These are phyloP conservation scores for Macrotyloma uniflorum DNA, from an alignment of 306 rosid genomes.

Conservation along the genomic window DNA sequence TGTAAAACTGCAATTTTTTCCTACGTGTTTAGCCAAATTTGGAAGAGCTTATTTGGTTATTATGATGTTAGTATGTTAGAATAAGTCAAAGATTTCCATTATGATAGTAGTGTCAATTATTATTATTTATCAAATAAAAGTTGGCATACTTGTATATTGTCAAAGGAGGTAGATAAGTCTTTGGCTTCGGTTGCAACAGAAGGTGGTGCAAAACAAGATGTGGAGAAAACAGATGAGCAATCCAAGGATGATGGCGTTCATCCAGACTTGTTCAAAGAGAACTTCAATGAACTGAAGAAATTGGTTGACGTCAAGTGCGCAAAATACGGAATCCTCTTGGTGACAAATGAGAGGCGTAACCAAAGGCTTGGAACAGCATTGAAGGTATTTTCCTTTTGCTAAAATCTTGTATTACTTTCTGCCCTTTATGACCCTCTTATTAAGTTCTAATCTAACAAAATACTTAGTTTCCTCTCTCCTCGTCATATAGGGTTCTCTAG, in stretches of 20 bases:
- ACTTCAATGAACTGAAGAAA: slow-evolving; percentile 77
- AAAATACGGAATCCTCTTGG: slow-evolving; percentile 77
- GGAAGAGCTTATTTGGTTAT: slow-evolving; percentile 7
- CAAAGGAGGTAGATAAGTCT: slow-evolving; percentile 50
- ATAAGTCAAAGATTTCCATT: slow-evolving; percentile 2
- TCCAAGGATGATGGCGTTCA: slow-evolving; percentile 41
- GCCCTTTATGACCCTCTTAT: not conserved
- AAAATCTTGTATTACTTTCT: not conserved
- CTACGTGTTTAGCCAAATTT: not conserved
- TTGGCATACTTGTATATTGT: slow-evolving; percentile 40
- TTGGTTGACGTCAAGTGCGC: slow-evolving; percentile 85
- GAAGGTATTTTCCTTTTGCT: slow-evolving; percentile 58
- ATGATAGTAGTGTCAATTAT: slow-evolving; percentile 19
- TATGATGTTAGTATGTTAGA: not conserved
- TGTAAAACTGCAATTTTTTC: slow-evolving; percentile 22
- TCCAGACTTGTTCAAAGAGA: slow-evolving; percentile 72
- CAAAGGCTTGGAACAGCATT: slow-evolving; percentile 87
- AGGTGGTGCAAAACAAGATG: slow-evolving; percentile 50
- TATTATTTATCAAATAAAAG: slow-evolving; percentile 33
- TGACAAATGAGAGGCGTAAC: slow-evolving; percentile 67
- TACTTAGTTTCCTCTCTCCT: not conserved
- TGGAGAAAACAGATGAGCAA: slow-evolving; percentile 43
- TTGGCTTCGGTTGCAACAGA: slow-evolving; percentile 40
- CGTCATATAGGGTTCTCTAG: not conserved
- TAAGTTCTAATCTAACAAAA: not conserved